Evolutionary conservation across 179 eudicot genomes (phyloP).

Genomic region (Beta lomatogona): DNA sequence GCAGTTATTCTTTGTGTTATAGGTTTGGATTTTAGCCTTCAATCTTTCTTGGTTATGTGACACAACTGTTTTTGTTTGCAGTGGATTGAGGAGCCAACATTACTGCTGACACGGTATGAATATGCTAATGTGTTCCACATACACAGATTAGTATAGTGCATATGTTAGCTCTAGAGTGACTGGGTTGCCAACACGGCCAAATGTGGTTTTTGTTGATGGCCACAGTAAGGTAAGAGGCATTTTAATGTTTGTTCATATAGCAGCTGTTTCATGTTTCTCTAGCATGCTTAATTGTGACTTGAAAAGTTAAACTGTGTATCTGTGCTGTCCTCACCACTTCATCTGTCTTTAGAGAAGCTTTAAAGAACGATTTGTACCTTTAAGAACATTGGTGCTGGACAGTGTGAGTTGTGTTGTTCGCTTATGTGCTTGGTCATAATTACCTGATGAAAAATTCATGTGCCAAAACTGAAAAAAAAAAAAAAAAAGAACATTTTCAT

Average conservation of each 20-base stretch:
- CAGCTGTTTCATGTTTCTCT: not conserved
- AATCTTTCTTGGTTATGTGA: not conserved
- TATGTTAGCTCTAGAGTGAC: slow-evolving; percentile 87
- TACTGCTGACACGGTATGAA: slow-evolving; percentile 84
- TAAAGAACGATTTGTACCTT: too few relatives aligned
- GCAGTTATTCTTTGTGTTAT: not conserved
- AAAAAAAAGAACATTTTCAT: too few relatives aligned
- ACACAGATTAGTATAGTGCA: slow-evolving; percentile 94
- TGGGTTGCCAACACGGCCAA: slow-evolving; percentile 82
- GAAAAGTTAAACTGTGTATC: too few relatives aligned
- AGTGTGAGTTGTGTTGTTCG: too few relatives aligned
- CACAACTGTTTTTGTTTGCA: slow-evolving; percentile 35
- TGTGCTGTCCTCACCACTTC: too few relatives aligned
- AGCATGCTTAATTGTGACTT: not conserved
- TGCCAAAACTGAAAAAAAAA: not conserved
- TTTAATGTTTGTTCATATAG: slow-evolving; percentile 6
- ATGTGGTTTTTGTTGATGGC: slow-evolving; percentile 90
- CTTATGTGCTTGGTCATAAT: not conserved
- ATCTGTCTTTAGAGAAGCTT: too few relatives aligned
- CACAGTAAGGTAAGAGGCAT: slow-evolving; percentile 63
- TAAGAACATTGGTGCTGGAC: too few relatives aligned
- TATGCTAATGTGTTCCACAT: slow-evolving; percentile 94
- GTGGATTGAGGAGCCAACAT: slow-evolving; percentile 98
- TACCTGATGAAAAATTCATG: not conserved
- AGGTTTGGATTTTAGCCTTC: not conserved